Base-by-base conservation (phyloP, 2,329 filamentous ascomycete genomes). In the Pyricularia grisea region DNA sequence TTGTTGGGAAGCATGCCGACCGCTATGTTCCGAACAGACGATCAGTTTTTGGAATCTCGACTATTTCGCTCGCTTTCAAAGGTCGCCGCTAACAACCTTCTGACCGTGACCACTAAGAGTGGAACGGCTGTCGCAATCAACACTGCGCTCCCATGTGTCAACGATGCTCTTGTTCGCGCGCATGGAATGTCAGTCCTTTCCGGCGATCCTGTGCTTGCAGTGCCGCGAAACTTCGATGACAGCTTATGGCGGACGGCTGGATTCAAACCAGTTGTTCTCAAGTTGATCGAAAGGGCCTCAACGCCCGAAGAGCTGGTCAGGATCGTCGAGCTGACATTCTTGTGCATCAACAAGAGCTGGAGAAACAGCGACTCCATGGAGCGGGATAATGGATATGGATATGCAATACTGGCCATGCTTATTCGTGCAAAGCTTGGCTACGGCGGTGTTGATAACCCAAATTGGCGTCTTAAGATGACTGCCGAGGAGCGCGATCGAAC, bases 361-460 rank as follows among this genome's bases (percentile, higher is more conserved):
- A 88, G 95, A 72, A 98, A 98, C 73, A 98, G 95, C 73, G 96
- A 99, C 77, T 94, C 95, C 30, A 97, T 99, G 91, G 95, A 99
- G 78, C 90, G 92, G 74, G 93, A 97, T 70, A 95, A 96, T 73
- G 96, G 94, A 0, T 99, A 97, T 76, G 60, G 60, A 9, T 67
- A 67, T 27, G 91, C 92, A 30, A 92, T 98, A 50, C 81, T 99
- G 67, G 91, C 91, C 60, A 88, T 93, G 78, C 84, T 98, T 23
- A 80, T 99, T 28, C 89, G 93, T 68, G 91, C 92, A 68, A 97
- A 97, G 77, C 83, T 97, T 36, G 91, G 90, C 5, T 84, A 84
- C 67, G 75, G 76, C 68, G 69, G 71, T 6, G 73, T 72, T 17
- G 79, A 80, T 14, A 70, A 61, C 27, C 69, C 67, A 20, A 68